phyloP scores from a whole-genome alignment of 371 early-diverging fungal species.

The Choanephora cucurbitarum region DNA sequence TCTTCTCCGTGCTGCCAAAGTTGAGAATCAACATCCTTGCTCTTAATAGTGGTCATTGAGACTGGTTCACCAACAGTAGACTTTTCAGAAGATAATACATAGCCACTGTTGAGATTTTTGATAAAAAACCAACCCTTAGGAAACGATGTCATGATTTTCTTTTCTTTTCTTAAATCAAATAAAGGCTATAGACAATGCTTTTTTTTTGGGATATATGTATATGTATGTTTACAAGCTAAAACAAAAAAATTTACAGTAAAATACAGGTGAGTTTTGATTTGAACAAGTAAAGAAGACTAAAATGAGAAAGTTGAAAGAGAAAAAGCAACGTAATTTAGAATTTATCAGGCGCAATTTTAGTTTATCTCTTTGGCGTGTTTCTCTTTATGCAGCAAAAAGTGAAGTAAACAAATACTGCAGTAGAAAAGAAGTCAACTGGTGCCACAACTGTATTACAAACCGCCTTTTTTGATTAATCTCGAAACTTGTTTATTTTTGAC shows the following conservation, averaged over 20 bases:
- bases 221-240: background rate
- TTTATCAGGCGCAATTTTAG: background rate
- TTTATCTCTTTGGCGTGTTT: background rate
- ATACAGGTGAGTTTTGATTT: background rate
- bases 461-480: background rate
- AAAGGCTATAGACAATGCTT: background rate
- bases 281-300: background rate
- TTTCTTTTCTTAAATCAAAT: constrained; percentile 1
- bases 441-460: constrained; percentile 10
- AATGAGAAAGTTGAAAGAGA: background rate
- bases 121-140: constrained; percentile 63
- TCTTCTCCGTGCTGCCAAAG: constrained; percentile 59
- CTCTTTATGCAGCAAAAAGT: background rate
- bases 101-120: constrained; percentile 51
- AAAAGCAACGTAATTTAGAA: background rate
- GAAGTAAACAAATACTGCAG: background rate
- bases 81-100: constrained; percentile 46
- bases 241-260: background rate
- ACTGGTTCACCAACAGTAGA: constrained; percentile 35
- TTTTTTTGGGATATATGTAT: background rate
- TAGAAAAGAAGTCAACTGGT: background rate
- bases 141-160: constrained; percentile 31
- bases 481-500: constrained; percentile 5
- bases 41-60: constrained; percentile 34
- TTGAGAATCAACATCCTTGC: constrained; percentile 41